Conservation (phyloP, 495 filamentous ascomycete species). For the Xylaria grammica region DNA sequence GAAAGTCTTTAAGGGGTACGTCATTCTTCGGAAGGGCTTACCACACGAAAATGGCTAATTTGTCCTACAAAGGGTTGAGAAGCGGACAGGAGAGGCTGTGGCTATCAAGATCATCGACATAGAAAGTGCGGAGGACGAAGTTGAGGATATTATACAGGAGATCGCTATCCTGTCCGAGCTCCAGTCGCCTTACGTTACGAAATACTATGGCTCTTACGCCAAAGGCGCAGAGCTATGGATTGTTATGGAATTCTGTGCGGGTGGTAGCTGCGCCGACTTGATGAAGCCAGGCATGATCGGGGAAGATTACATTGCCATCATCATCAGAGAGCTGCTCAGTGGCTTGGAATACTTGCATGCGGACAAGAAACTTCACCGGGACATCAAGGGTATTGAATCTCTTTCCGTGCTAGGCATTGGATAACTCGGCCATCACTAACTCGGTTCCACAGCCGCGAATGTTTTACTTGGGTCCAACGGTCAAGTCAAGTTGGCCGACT, state of each 20-base stretch:
- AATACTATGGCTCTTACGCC: conserved; percentile 94
- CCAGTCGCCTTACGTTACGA: conserved; percentile 91
- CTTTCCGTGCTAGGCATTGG: not conserved
- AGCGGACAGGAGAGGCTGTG: conserved; percentile 80
- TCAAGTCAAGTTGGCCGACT: conserved; percentile 96
- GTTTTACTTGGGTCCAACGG: conserved; percentile 85
- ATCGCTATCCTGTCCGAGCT: conserved; percentile 95
- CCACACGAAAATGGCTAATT: conserved; percentile 35
- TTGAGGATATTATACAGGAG: conserved; percentile 98
- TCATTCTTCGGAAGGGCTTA: conserved; percentile 17
- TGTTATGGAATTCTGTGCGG: conserved; percentile 92
- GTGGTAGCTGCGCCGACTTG: conserved; percentile 89
- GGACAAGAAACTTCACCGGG: conserved; percentile 94
- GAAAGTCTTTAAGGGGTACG: conserved; percentile 92
- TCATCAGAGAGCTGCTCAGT: conserved; percentile 84
- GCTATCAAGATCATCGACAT: conserved; percentile 98
- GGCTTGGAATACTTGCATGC: conserved; percentile 92
- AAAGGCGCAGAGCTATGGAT: conserved; percentile 98
- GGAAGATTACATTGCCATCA: conserved; percentile 94
- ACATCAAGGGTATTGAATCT: conserved; percentile 81
- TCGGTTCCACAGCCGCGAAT: conserved; percentile 73
- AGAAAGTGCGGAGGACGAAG: conserved; percentile 97
- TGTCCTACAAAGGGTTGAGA: conserved; percentile 69
- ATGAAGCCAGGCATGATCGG: conserved; percentile 91
- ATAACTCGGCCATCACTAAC: conserved; percentile 17